Evolutionary conservation across 306 rosid genomes (phyloP), one percentile per base, ranked within the genome.

Genomic region (Corylus americana): DNA sequence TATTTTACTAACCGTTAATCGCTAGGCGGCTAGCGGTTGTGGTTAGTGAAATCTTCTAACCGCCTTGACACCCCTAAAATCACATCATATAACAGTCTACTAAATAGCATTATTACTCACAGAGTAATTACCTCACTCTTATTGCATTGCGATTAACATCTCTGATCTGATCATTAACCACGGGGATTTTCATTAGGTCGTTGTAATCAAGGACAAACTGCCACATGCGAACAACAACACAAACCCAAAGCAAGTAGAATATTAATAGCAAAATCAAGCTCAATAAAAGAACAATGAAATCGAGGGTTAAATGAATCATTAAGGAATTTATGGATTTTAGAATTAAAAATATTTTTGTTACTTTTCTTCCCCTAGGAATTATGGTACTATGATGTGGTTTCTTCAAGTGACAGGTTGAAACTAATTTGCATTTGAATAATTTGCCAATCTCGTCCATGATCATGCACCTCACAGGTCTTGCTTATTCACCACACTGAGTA

Each of bases 171-270:
- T 88, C 86, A 20, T 71, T 87, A 69, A 90, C 14, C 16, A 87
- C 10, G 5, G 98, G 97, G 67, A 94, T 88, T 78, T 85, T 89
- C 39, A 74, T 87, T 51, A 92, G 59, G 91, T 94, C 98, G 13
- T 90, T 83, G 88, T 90, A 85, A 71, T 94, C 98, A 37, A 94
- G 86, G 76, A 80, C 55, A 57, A 92, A n/a, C 98, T 94, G 91
- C 81, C 85, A 74, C 22, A 70, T 80, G 50, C 85, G 81, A 73
- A 75, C 59, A 78, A 77, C 42, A 74, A 63, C 63, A 37, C 79
- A 78, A 83, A 71, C 74, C 81, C 85, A 74, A 67, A 79, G 78
- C 69, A 31, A 70, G 78, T 53, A 67, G 51, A 74, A 82, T n/a
- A 39, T 71, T 29, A 76, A 64, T 35, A 54, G 10, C 61, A 31